Evolutionary conservation across 2,329 filamentous ascomycete genomes (phyloP), one percentile per base, ranked within the genome.

Genomic region (Parastagonospora nodorum): DNA sequence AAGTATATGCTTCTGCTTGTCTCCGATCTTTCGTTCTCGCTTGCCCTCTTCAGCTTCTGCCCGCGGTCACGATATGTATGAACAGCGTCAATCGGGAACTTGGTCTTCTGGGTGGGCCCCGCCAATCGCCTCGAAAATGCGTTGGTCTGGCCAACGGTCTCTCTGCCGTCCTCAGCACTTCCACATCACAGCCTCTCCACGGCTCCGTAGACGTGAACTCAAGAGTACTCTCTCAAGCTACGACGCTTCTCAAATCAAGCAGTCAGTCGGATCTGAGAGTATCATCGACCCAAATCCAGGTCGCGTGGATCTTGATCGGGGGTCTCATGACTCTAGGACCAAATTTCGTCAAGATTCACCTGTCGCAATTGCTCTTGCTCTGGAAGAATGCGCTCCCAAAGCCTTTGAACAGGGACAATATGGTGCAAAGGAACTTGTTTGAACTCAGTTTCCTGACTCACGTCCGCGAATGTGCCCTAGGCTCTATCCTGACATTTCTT

Each of bases 311-410:
- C 41, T 79, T 99, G 50, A 96, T 99, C 40, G 94, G 95, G 32
- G 94, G 95, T 0, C 78, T 99, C 47, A 97, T 97, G 93, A 92
- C 92, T 0, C 82, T 99, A 1, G 94, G 94, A 0, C 93, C 94
- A 4, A 97, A 96, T 72, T 99, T 99, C 72, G 93, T 97, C 74
- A 99, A 99, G 76, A 97, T 97, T 19, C 94, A 99, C 74, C 82
- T 99, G 7, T 93, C 92, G 2, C 94, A 99, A 68, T 81, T 99
- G 16, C 85, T 99, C 48, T 78, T 99, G 8, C 79, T 99, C 6
- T 99, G 94, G 94, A 96, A 96, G 74, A 99, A 97, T 73, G 93
- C 94, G 0, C 81, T 99, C 9, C 93, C 95, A 0, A 96, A 95
- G 67, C 93, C 95, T 5, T 76, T 97, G n/a, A 88, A 91, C 30